Evolutionary conservation across 257 asterid genomes (phyloP).

Genomic region (Solanum verrucosum): DNA sequence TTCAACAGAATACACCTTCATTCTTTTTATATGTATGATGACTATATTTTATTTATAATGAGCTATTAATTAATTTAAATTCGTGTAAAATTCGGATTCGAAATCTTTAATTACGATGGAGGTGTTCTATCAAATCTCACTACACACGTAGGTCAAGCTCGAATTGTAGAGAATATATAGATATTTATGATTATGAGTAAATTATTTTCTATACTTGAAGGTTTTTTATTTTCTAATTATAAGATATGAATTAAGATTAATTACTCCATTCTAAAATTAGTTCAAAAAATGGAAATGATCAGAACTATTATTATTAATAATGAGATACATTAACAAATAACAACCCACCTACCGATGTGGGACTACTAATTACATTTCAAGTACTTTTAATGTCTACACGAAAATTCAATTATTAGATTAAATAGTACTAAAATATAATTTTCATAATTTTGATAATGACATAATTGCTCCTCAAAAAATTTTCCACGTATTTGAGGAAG

Average conservation of each 20-base stretch:
- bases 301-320: background rate
- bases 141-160: background rate
- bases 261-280: background rate
- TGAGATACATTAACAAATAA: background rate
- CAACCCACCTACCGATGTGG: background rate
- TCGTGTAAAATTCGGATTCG: rapidly evolving
- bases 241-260: too few relatives aligned
- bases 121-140: background rate
- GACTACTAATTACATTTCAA: background rate
- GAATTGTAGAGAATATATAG: too few relatives aligned
- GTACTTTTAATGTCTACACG: background rate
- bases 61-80: too few relatives aligned
- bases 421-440: too few relatives aligned
- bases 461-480: too few relatives aligned
- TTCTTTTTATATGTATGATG: background rate
- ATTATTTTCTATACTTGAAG: background rate
- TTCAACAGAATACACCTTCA: background rate
- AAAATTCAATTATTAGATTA: background rate
- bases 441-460: too few relatives aligned
- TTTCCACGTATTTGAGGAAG: too few relatives aligned
- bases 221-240: too few relatives aligned
- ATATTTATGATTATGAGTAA: background rate
- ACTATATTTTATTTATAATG: too few relatives aligned
- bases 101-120: too few relatives aligned
- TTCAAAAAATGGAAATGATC: background rate